phyloP scores from a whole-genome alignment of 345 rosid genomes.

The Dimocarpus longan region DNA sequence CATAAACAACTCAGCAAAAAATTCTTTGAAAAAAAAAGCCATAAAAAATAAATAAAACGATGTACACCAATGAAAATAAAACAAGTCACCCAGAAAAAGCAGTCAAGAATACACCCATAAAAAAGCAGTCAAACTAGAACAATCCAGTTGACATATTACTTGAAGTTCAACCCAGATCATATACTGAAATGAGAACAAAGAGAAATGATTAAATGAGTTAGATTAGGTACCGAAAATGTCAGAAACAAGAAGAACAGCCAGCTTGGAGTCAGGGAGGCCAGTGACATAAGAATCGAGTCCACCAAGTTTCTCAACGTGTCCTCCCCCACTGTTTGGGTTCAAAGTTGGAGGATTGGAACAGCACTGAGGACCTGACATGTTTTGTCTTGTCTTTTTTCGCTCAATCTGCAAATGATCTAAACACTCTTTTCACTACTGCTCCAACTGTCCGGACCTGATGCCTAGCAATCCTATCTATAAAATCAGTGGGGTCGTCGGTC shows the following conservation, averaged over 20 bases:
- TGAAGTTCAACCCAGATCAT: not conserved
- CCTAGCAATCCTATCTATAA: too few species aligned
- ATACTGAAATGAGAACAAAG: not conserved
- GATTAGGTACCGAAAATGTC: conserved; percentile 51
- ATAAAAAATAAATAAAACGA: not conserved
- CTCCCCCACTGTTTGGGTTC: conserved; percentile 29
- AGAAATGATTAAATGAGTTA: not conserved
- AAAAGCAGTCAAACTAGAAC: not conserved
- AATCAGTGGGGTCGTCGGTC: too few species aligned
- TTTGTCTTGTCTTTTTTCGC: not conserved
- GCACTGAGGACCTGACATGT: conserved; percentile 52
- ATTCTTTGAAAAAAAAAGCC: too few species aligned
- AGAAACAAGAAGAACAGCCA: conserved; percentile 38
- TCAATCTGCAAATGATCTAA: too few species aligned
- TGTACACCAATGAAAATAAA: not conserved
- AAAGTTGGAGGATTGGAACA: conserved; percentile 47
- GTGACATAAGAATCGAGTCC: conserved; percentile 40
- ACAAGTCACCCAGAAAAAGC: not conserved
- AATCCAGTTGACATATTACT: not conserved
- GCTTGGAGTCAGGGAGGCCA: conserved; percentile 38
- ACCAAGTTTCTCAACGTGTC: conserved; percentile 39
- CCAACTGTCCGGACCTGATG: too few species aligned
- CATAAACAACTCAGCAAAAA: too few species aligned
- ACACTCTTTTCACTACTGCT: too few species aligned
- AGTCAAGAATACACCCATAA: not conserved